These are phyloP conservation scores for Baorangia bicolor DNA, from an alignment of 768 basidiomycete species.

Conservation along the genomic window DNA sequence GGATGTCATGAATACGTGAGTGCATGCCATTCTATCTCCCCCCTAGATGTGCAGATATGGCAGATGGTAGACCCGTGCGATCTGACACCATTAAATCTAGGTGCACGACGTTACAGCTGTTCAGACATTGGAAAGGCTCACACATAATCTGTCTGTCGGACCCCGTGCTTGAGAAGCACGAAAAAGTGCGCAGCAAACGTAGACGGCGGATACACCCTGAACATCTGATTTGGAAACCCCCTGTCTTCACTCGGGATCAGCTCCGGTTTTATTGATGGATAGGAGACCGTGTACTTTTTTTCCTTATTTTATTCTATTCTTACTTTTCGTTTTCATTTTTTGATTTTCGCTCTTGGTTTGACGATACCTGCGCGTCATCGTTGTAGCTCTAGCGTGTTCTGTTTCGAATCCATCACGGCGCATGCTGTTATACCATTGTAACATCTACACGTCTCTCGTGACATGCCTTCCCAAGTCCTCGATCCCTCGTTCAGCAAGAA, in stretches of 20 bases:
- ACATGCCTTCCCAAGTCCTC: background rate
- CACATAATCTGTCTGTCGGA: slow-evolving; percentile 93
- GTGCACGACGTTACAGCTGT: slow-evolving; percentile 89
- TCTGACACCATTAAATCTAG: slow-evolving; percentile 42
- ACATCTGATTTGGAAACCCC: slow-evolving; percentile 91
- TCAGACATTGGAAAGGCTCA: slow-evolving; percentile 94
- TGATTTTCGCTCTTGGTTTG: background rate
- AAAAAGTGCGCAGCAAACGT: slow-evolving; percentile 77
- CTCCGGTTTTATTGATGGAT: slow-evolving; percentile 57
- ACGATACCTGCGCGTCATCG: slow-evolving; percentile 8
- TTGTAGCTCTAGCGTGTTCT: slow-evolving; percentile 28
- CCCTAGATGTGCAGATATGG: background rate
- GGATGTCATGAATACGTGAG: slow-evolving; percentile 98
- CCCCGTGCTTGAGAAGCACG: slow-evolving; percentile 85
- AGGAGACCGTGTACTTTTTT: background rate
- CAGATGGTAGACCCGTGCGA: background rate
- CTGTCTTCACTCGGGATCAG: slow-evolving; percentile 87
- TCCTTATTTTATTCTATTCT: background rate
- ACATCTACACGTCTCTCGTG: slow-evolving; percentile 10
- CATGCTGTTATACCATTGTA: slow-evolving; percentile 17
- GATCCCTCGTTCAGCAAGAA: background rate
- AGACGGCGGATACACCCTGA: slow-evolving; percentile 77
- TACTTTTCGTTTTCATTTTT: background rate
- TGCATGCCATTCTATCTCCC: slow-evolving; percentile 22
- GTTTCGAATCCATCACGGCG: slow-evolving; percentile 9